Percentiles rank a stretch among this genome's conserved stretches.
phyloP scores from a whole-genome alignment of 1,284 basidiomycete genomes.

The Microbotryum scabiosae region DNA sequence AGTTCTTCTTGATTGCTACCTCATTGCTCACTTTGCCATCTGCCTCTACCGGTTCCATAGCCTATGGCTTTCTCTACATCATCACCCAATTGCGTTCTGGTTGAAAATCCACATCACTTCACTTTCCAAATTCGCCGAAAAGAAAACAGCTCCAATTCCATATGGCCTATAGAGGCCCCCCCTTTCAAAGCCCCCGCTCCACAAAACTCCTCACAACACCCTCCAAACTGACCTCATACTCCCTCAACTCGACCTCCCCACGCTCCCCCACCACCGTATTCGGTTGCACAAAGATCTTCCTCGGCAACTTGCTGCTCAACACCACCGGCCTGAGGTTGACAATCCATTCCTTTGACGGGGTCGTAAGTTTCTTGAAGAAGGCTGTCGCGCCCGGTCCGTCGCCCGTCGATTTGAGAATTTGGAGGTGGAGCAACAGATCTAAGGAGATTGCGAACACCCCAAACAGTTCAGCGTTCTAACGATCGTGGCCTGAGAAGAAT shows the following conservation, averaged over 20 bases:
- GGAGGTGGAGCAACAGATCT: constrained; percentile 63
- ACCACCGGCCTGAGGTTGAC: constrained; percentile 66
- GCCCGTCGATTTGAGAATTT: constrained; percentile 72
- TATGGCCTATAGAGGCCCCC: no score
- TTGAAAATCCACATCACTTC: no score
- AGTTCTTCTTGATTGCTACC: no score
- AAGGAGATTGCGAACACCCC: no score
- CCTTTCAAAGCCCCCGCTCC: constrained; percentile 53
- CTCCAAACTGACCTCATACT: constrained; percentile 60
- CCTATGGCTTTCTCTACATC: no score
- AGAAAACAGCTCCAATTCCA: no score
- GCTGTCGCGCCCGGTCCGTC: constrained; percentile 60
- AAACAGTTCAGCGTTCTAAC: no score
- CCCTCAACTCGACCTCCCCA: constrained; percentile 56
- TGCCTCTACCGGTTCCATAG: no score
- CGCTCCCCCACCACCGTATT: constrained; percentile 54
- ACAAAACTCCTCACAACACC: constrained; percentile 72
- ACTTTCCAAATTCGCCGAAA: no score
- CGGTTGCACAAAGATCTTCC: constrained; percentile 69
- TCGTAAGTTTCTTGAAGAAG: constrained; percentile 66
- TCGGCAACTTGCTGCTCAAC: constrained; percentile 62
- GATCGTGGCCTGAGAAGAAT: no score
- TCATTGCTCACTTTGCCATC: no score
- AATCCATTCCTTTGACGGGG: constrained; percentile 60
- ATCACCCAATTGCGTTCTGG: no score